phyloP scores from a whole-genome alignment of 2,329 filamentous ascomycete species.

The Pseudocercospora macadamiae region DNA sequence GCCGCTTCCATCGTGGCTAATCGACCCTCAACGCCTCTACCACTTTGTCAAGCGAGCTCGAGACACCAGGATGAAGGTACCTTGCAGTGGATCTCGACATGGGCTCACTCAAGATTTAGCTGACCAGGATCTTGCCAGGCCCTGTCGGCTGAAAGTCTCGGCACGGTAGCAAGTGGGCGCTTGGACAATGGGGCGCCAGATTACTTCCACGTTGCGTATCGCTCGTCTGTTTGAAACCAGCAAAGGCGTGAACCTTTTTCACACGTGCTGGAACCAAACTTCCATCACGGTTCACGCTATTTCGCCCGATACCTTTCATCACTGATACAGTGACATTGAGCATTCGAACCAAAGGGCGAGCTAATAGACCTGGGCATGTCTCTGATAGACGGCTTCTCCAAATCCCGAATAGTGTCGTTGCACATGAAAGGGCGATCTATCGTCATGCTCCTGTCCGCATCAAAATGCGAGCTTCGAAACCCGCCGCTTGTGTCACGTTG shows the following conservation, averaged over 20 bases:
- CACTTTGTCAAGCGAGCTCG: not conserved
- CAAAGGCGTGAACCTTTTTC: too few relatives aligned
- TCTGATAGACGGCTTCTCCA: not conserved
- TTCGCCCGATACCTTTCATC: too few relatives aligned
- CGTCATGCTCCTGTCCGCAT: not conserved
- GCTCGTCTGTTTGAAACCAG: too few relatives aligned
- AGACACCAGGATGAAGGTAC: not conserved
- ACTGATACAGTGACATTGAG: too few relatives aligned
- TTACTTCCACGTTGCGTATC: too few relatives aligned
- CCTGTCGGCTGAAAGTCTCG: not conserved
- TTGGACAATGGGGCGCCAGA: not conserved
- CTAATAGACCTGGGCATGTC: not conserved
- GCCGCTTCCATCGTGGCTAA: not conserved
- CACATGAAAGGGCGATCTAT: not conserved
- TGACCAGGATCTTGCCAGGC: not conserved
- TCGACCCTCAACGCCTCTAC: not conserved
- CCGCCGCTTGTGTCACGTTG: not conserved
- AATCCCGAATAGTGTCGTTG: not conserved
- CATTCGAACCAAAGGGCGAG: too few relatives aligned
- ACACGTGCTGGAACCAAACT: too few relatives aligned
- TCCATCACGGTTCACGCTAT: too few relatives aligned
- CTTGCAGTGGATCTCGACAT: not conserved
- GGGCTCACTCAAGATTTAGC: not conserved
- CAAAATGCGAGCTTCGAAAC: not conserved
- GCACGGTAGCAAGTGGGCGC: slow-evolving; percentile 1